Evolutionary conservation across 2,329 filamentous ascomycete genomes (phyloP).

Genomic region (Alternaria burnsii): DNA sequence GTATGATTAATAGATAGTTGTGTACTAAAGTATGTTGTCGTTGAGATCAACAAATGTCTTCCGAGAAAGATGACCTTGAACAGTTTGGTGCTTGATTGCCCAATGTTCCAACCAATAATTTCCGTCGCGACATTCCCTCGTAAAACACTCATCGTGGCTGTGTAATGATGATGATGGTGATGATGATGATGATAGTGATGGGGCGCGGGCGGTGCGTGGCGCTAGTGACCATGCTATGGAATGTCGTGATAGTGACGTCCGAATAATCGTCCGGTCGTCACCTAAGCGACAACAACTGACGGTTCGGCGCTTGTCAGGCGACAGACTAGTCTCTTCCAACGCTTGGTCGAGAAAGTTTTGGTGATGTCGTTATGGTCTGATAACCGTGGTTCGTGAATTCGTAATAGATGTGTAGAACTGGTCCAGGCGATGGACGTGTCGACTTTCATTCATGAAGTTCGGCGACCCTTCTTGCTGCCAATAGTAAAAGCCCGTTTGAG

Average conservation of each 20-base stretch:
- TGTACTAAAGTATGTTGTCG: not conserved
- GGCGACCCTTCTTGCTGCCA: constrained; percentile 45
- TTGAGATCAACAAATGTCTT: not conserved
- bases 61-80: not conserved
- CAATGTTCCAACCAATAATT: not conserved
- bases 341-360: constrained; percentile 35
- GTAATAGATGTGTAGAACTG: constrained; percentile 2
- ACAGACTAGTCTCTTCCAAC: constrained; percentile 38
- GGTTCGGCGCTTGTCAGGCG: constrained; percentile 2
- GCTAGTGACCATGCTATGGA: constrained; percentile 3
- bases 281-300: constrained; percentile 1
- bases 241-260: constrained; percentile 13
- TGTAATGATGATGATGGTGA: not conserved
- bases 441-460: constrained; percentile 11
- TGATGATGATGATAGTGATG: not conserved
- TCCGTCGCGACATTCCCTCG: not conserved
- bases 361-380: constrained; percentile 12
- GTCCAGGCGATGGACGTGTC: not conserved
- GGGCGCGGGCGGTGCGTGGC: not conserved
- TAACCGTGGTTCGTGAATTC: constrained; percentile 3
- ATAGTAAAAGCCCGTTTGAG: constrained; percentile 41
- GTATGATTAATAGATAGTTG: not conserved
- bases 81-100: not conserved
- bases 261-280: not conserved
- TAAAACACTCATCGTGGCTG: not conserved